Evolutionary conservation across 164 flowering plant genomes (phyloP).

Genomic region (Tinospora cordifolia): DNA sequence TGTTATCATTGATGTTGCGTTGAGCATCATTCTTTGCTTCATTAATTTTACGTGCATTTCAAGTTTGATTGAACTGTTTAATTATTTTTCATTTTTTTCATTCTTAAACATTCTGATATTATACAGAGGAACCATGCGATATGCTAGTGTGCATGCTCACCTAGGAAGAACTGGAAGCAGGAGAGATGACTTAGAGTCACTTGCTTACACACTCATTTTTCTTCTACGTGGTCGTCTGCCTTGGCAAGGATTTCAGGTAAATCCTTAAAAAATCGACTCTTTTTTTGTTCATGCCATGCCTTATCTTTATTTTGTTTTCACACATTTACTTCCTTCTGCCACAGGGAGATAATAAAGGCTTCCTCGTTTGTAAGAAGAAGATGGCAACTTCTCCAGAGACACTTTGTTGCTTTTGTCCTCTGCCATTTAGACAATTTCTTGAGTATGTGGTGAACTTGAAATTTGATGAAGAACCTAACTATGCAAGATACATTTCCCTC

Average conservation of each 20-base stretch:
- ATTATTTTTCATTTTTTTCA: background rate
- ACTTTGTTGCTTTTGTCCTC: constrained; percentile 77
- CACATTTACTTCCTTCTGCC: constrained; percentile 3
- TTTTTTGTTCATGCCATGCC: too few species aligned
- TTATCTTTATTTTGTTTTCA: too few species aligned
- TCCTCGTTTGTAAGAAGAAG: constrained; percentile 89
- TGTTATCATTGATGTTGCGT: too few species aligned
- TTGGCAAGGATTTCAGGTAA: constrained; percentile 98
- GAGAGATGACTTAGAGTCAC: constrained; percentile 94
- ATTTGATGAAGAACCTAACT: constrained; percentile 92
- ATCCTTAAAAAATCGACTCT: too few species aligned
- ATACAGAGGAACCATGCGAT: constrained; percentile 90
- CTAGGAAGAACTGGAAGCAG: constrained; percentile 93
- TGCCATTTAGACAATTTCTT: constrained; percentile 71
- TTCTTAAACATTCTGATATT: background rate
- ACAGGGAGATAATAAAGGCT: constrained; percentile 93
- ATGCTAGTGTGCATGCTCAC: constrained; percentile 99
- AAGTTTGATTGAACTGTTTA: too few species aligned
- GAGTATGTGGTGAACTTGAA: constrained; percentile 82
- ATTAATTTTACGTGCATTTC: too few species aligned
- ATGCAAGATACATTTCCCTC: constrained; percentile 81
- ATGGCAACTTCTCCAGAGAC: constrained; percentile 88
- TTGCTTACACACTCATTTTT: constrained; percentile 87
- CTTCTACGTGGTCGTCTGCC: constrained; percentile 89
- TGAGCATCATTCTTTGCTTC: too few species aligned